Percentiles rank a stretch among this genome's conserved stretches.
phyloP scores from a whole-genome alignment of 1,284 basidiomycete genomes.

The Trametes pubescens region DNA sequence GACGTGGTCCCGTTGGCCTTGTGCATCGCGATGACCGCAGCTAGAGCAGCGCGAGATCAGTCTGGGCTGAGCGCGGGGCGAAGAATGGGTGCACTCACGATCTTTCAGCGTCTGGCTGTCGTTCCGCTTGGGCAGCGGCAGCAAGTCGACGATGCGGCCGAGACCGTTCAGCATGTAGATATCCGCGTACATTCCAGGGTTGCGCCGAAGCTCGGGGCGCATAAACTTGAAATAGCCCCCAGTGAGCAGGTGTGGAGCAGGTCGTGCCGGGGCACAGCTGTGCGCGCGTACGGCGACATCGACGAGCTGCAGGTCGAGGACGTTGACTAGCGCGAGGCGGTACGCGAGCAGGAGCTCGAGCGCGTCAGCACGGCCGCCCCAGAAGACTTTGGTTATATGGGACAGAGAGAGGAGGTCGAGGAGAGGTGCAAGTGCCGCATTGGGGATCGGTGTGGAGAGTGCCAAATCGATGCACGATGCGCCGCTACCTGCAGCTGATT shows the following conservation, averaged over 20 bases:
- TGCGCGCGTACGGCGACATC: constrained; percentile 35
- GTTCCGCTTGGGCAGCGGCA: constrained; percentile 1
- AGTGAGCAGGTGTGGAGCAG: too few species aligned
- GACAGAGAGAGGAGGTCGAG: constrained; percentile 42
- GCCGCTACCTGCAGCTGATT: too few species aligned
- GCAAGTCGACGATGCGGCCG: background rate
- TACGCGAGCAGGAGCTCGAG: constrained; percentile 46
- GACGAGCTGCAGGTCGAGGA: constrained; percentile 53
- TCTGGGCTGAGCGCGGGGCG: too few species aligned
- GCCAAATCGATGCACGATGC: too few species aligned
- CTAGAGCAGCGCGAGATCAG: constrained; percentile 31
- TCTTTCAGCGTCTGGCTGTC: constrained; percentile 34
- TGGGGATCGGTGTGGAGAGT: constrained; percentile 6
- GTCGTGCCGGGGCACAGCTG: too few species aligned
- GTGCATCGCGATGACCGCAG: constrained; percentile 50
- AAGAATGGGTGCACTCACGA: constrained; percentile 32
- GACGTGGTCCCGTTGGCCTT: constrained; percentile 39
- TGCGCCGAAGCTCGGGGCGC: background rate
- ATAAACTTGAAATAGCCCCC: constrained; percentile 9
- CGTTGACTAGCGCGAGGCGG: constrained; percentile 41
- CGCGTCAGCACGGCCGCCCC: constrained; percentile 56
- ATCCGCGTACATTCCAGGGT: constrained; percentile 9
- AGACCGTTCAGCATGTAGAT: constrained; percentile 14
- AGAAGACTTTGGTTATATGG: constrained; percentile 50
- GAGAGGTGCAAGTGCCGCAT: constrained; percentile 37